These are phyloP conservation scores for Casuarina equisetifolia DNA, from an alignment of 306 rosid species.

Conservation along the genomic window DNA sequence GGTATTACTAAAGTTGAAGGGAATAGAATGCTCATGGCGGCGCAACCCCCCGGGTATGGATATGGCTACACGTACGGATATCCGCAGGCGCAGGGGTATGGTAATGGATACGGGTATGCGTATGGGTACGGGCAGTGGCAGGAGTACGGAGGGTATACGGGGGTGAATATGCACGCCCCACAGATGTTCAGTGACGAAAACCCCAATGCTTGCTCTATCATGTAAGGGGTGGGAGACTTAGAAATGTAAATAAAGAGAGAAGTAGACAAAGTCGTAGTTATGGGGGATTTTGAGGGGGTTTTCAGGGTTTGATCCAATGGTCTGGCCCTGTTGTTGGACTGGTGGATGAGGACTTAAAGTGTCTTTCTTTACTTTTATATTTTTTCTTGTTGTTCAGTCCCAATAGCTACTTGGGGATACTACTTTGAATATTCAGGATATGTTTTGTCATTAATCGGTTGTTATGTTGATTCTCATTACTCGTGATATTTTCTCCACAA, in stretches of 20 bases:
- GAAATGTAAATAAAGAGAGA: conserved; percentile 45
- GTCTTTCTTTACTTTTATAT: no score
- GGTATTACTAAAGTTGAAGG: conserved; percentile 10
- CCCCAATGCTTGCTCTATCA: conserved; percentile 74
- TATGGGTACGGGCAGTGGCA: conserved; percentile 35
- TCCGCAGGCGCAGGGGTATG: conserved; percentile 31
- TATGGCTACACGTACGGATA: not conserved
- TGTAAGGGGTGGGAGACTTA: conserved; percentile 37
- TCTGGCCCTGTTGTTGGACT: not conserved
- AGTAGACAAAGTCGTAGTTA: conserved; percentile 11
- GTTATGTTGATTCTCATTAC: not conserved
- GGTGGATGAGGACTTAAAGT: not conserved
- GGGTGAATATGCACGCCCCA: conserved; percentile 46
- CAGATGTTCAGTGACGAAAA: conserved; percentile 80
- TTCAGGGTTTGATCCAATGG: not conserved
- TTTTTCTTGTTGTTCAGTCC: not conserved
- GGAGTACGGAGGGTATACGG: conserved; percentile 35
- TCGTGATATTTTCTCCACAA: not conserved
- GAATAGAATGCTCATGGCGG: not conserved
- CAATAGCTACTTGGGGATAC: not conserved
- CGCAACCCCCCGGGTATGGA: conserved; percentile 17
- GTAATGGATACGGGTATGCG: conserved; percentile 24
- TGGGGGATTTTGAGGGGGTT: conserved; percentile 17
- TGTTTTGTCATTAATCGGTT: not conserved
- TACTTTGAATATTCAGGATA: not conserved